Evolutionary conservation across 495 filamentous ascomycete genomes (phyloP).

Genomic region (Neurospora sp.): DNA sequence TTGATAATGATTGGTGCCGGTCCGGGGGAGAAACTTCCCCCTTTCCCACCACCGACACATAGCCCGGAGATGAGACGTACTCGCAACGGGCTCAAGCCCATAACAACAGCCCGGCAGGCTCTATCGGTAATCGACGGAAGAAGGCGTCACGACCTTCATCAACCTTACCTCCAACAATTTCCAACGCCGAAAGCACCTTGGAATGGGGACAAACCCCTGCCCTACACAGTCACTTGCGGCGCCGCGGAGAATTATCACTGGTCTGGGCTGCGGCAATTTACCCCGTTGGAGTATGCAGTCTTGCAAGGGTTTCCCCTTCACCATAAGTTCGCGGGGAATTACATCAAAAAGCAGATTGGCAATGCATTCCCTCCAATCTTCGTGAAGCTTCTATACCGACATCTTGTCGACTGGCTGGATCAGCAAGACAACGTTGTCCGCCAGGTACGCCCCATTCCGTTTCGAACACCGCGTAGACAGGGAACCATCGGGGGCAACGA

Average conservation of each 20-base stretch:
- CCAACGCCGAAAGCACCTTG: conserved; percentile 23
- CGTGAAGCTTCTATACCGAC: conserved; percentile 47
- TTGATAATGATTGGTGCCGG: conserved; percentile 72
- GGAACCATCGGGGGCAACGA: not conserved
- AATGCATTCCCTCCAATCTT: conserved; percentile 73
- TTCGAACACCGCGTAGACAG: not conserved
- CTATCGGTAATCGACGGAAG: conserved; percentile 26
- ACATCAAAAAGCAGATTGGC: conserved; percentile 63
- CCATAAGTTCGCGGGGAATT: conserved; percentile 45
- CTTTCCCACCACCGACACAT: conserved; percentile 61
- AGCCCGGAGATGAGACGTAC: too few species aligned
- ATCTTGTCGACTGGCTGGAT: conserved; percentile 47
- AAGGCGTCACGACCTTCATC: conserved; percentile 19
- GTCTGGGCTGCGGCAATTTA: conserved; percentile 54
- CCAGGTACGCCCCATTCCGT: not conserved
- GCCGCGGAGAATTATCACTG: conserved; percentile 66
- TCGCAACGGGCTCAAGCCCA: conserved; percentile 29
- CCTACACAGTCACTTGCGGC: conserved; percentile 55
- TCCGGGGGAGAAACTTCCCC: conserved; percentile 63
- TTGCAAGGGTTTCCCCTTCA: conserved; percentile 63
- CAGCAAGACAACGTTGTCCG: conserved; percentile 37
- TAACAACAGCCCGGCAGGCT: conserved; percentile 19
- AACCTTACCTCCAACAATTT: conserved; percentile 12
- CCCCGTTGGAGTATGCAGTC: conserved; percentile 60
- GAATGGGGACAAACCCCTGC: conserved; percentile 29